phyloP scores from a whole-genome alignment of 2,329 filamentous ascomycete genomes.

The Emergomyces pasteurianus region DNA sequence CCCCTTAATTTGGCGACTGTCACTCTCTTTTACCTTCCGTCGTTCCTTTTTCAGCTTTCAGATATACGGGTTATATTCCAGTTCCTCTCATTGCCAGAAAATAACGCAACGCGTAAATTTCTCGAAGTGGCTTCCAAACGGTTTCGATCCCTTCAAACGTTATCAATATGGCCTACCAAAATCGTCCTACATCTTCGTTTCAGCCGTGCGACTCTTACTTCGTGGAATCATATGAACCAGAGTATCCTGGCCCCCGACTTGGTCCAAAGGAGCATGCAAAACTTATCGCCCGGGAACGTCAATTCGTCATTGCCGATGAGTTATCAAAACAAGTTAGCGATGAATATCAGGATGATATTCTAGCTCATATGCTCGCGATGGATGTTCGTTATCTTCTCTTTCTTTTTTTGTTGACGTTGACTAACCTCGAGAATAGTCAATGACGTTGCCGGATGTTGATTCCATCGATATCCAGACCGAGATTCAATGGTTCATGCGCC shows the following conservation, averaged over 20 bases:
- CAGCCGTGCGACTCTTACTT: slow-evolving; percentile 59
- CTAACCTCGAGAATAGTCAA: slow-evolving; percentile 40
- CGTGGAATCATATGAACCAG: slow-evolving; percentile 48
- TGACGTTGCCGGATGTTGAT: slow-evolving; percentile 89
- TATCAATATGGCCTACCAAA: slow-evolving; percentile 44
- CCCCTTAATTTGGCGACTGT: slow-evolving; percentile 35
- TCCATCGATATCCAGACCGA: slow-evolving; percentile 98
- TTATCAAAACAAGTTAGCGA: slow-evolving; percentile 74
- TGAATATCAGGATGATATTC: slow-evolving; percentile 87
- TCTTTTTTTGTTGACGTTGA: not conserved
- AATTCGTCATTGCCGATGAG: slow-evolving; percentile 80
- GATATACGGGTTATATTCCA: slow-evolving; percentile 23
- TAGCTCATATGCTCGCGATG: slow-evolving; percentile 91
- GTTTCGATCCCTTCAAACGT: slow-evolving; percentile 11
- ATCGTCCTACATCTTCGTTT: slow-evolving; percentile 40
- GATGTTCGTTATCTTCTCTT: slow-evolving; percentile 44
- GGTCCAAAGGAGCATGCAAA: slow-evolving; percentile 64
- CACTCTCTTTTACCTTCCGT: slow-evolving; percentile 37
- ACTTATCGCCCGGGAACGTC: slow-evolving; percentile 66
- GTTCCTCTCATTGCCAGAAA: slow-evolving; percentile 30
- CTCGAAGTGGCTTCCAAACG: slow-evolving; percentile 7
- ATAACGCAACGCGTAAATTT: slow-evolving; percentile 17
- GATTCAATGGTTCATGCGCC: slow-evolving; percentile 99
- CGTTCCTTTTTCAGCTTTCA: slow-evolving; percentile 22
- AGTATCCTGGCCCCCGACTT: slow-evolving; percentile 40